Percentiles rank a stretch among this genome's conserved stretches.
phyloP scores from a whole-genome alignment of 1,284 basidiomycete genomes.

The Ustilago hordei region DNA sequence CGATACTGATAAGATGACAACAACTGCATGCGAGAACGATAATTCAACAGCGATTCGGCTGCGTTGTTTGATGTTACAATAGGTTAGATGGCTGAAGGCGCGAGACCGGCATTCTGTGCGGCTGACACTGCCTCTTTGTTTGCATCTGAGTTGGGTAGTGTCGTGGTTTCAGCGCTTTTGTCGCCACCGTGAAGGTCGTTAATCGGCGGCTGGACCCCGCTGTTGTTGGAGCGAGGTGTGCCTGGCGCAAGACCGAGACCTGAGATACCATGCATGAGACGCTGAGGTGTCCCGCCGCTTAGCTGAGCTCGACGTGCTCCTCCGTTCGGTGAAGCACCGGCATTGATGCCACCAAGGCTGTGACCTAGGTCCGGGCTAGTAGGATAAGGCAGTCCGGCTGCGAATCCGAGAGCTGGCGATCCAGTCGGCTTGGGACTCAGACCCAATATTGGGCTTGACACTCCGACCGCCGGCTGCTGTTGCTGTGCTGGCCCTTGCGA shows the following conservation, averaged over 20 bases:
- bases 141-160: neutral
- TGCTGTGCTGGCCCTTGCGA: slow-evolving; percentile 1
- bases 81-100: slow-evolving; percentile 29
- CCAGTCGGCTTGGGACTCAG: slow-evolving; percentile 24
- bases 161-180: neutral
- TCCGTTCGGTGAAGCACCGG: slow-evolving; percentile 21
- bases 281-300: slow-evolving; percentile 11
- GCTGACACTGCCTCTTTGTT: slow-evolving; percentile 16
- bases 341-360: neutral
- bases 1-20: neutral
- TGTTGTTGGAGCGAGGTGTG: slow-evolving; percentile 13
- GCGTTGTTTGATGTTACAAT: neutral
- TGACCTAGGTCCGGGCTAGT: slow-evolving; percentile 11
- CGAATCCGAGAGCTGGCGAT: slow-evolving; percentile 24
- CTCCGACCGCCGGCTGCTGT: neutral
- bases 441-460: slow-evolving; percentile 22
- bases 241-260: slow-evolving; percentile 25
- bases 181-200: slow-evolving; percentile 2
- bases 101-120: slow-evolving; percentile 31
- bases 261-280: slow-evolving; percentile 14
- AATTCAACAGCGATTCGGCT: neutral
- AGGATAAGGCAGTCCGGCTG: slow-evolving; percentile 8
- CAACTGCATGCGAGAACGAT: neutral
- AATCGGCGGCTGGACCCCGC: neutral
- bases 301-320: slow-evolving; percentile 15